Base-by-base conservation (phyloP, 495 filamentous ascomycete species). In the Glutinoglossum americanum region DNA sequence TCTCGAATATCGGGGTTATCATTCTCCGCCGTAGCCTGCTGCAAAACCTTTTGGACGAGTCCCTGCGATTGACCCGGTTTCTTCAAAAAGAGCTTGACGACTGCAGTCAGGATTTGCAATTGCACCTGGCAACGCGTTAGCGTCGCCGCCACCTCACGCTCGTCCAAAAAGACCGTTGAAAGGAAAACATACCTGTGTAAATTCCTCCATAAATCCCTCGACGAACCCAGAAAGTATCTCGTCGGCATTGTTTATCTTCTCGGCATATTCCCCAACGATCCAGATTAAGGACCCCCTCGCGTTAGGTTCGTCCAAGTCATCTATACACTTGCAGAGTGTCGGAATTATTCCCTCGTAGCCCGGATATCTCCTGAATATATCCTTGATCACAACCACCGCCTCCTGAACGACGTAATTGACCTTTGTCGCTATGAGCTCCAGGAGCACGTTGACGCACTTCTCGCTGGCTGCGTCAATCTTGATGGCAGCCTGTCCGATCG, bases 351-450 rank as follows among this genome's bases (percentile, higher is more conserved):
- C 90, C 66, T 97, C 93, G 65, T 97, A 98, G 28, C 92, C 90
- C 6, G 90, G 90, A 66, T 97, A 98, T 69, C 93, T 94, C 32
- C 92, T 78, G 72, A 98, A 90, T 51, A 98, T 98, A 64, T 98
- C 93, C 71, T 94, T 94, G 73, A 98, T 95, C 17, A 98, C 92
- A 27, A 97, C 87, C 59, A 97, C 85, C 1, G 89, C 93, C 69
- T 98, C 92, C 68, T 98, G 92, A 11, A 98, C 92, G 54, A 98
- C 93, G 67, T 98, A 98, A 73, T 95, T 95, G 65, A 97, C 89
- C 71, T 97, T 97, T 49, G 87, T 94, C 60, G 87, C 84, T 63
- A 98, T 94, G 21, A 98, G 72, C 64, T 98, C 92, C 58, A 97
- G 73, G 23, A 98, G 72, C 2, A 88, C 85, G 64, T 95, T 94